Evolutionary conservation across 1,284 basidiomycete genomes (phyloP).

Genomic region (Microbotryum violaceum): DNA sequence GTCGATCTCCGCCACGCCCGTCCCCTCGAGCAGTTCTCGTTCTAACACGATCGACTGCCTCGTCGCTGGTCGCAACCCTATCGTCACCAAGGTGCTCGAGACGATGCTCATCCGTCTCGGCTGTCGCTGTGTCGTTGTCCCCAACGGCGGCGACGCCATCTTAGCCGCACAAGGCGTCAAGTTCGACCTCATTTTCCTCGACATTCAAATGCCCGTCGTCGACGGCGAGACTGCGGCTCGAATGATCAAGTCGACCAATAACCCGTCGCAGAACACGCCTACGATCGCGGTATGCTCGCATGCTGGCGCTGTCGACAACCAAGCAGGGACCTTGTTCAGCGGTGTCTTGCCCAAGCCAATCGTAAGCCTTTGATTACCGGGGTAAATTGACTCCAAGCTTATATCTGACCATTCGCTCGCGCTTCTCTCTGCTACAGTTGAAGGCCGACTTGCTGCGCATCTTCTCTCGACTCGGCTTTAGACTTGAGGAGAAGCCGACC

Average conservation of each 20-base stretch:
- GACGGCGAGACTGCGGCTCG: slow-evolving; percentile 85
- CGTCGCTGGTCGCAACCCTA: slow-evolving; percentile 91
- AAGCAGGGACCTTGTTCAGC: slow-evolving; percentile 67
- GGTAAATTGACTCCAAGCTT: neutral
- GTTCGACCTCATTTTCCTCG: slow-evolving; percentile 48
- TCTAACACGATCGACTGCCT: slow-evolving; percentile 66
- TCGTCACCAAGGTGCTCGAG: slow-evolving; percentile 91
- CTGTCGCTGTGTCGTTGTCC: slow-evolving; percentile 85
- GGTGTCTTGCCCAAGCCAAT: slow-evolving; percentile 56
- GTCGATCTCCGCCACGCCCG: neutral
- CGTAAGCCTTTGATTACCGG: neutral
- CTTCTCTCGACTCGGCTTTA: slow-evolving; percentile 23
- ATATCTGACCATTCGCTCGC: neutral
- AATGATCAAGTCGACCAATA: slow-evolving; percentile 90
- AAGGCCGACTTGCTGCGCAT: slow-evolving; percentile 24
- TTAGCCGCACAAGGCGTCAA: slow-evolving; percentile 85
- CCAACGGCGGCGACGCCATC: slow-evolving; percentile 92
- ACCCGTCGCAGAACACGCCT: slow-evolving; percentile 78
- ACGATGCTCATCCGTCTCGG: slow-evolving; percentile 84
- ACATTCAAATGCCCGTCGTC: slow-evolving; percentile 49
- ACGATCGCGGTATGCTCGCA: slow-evolving; percentile 67
- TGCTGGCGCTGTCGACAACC: slow-evolving; percentile 31
- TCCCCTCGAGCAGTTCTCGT: neutral
- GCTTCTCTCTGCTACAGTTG: slow-evolving; percentile 6
- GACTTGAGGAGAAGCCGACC: slow-evolving; percentile 16